Base-by-base conservation (phyloP, 1,284 basidiomycete species). In the Pseudozyma sp. region DNA sequence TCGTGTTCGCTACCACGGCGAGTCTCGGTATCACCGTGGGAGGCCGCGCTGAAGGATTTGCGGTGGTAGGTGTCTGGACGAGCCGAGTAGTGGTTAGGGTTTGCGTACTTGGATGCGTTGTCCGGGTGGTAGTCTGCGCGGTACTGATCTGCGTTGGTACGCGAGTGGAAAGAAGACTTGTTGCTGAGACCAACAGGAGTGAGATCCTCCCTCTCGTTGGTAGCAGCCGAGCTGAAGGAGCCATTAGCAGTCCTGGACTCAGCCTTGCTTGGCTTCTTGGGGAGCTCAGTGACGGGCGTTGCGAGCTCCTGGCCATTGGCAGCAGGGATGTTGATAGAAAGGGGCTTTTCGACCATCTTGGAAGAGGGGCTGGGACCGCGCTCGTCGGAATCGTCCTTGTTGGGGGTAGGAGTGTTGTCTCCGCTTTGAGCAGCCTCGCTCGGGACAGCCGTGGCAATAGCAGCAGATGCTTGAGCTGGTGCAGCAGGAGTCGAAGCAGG, bases 81-180 rank as follows among this genome's bases (percentile, higher is more conserved):
- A 36, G 78, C 73, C 45, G 79, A 81, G 54, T 81, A 81, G 62
- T 81, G 79, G 21, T 72, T 74, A 9, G 79, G 72, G 57, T 80
- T 81, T 42, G 69, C 69, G 38, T 79, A 80, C 60, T 70, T 78
- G 52, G 59, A 73, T 16, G 69, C 59, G 40, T 77, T 71, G 56
- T 73, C 68, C 18, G 68, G 70, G 21, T 79, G 77, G 45, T 81
- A 78, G 12, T 78, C 72, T 12, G 76, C 66, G 43, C 60, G 58
- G 65, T 64, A 70, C 18, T 55, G 54, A 25, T 63, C 57, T 16
- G 69, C 70, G 51, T 61, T 75, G 53, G 66, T 74, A 45, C 79
- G 70, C 18, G 77, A 79, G 65, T 81, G 78, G 70, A 81, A 81
- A 12, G 78, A 81, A 5, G 66, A 55, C 52, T 64, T 70, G 52